phyloP scores from a whole-genome alignment of 441 rosid species.

The Hypseocharis bilobata region DNA sequence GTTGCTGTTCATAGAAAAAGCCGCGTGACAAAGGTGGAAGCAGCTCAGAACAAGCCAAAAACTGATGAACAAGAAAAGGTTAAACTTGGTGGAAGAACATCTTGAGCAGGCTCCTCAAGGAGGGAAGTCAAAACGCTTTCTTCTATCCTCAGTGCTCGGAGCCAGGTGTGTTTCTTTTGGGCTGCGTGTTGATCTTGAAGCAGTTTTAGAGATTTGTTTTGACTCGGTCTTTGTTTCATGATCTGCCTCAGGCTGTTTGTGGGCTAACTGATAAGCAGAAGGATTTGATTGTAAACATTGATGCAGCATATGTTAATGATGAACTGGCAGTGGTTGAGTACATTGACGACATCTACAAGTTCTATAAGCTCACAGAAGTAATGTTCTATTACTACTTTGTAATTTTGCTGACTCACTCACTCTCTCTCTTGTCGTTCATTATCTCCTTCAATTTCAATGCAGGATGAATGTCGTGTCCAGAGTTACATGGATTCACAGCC shows the following conservation, averaged over 20 bases:
- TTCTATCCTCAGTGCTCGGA: conserved; percentile 38
- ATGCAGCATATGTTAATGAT: conserved; percentile 35
- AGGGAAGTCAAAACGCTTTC: conserved; percentile 32
- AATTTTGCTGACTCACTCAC: no score
- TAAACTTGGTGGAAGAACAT: conserved; percentile 23
- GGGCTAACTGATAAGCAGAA: conserved; percentile 26
- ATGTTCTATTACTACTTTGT: background rate
- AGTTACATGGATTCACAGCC: conserved; percentile 45
- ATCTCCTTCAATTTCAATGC: conserved; percentile 1
- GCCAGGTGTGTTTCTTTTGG: conserved; percentile 32
- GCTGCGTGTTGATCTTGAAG: background rate
- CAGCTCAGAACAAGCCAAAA: conserved; percentile 21
- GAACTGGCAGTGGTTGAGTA: conserved; percentile 52
- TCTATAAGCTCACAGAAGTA: conserved; percentile 44
- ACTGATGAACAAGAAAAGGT: conserved; percentile 24
- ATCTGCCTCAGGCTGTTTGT: conserved; percentile 30
- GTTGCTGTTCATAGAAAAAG: background rate
- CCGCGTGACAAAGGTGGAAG: background rate
- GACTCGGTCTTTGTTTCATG: background rate
- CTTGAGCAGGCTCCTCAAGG: conserved; percentile 21
- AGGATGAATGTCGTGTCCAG: conserved; percentile 36
- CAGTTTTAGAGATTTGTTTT: conserved; percentile 7
- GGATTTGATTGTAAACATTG: conserved; percentile 33
- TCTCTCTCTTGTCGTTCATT: background rate
- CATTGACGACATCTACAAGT: conserved; percentile 52